Evolutionary conservation across 2,329 filamentous ascomycete species (phyloP).

Genomic region (Fusarium fujikuroi): DNA sequence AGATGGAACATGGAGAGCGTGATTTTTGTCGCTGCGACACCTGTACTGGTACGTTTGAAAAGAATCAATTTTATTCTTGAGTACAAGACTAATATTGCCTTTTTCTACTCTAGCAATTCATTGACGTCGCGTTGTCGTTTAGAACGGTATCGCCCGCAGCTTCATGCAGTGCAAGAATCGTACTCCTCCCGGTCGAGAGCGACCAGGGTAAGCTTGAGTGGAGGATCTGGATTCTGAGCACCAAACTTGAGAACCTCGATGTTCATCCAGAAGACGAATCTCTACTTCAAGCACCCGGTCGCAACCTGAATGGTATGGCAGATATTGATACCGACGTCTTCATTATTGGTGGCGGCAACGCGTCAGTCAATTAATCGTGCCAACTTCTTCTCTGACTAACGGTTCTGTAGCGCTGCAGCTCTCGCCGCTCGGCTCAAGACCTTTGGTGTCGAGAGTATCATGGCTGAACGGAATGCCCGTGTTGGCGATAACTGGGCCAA

Average conservation of each 20-base stretch:
- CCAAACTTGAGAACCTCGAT: conserved; percentile 17
- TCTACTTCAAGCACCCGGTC: background rate
- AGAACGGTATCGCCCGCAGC: conserved; percentile 4
- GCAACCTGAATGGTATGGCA: background rate
- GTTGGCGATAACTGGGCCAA: conserved; percentile 32
- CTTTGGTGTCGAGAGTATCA: conserved; percentile 19
- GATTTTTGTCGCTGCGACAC: conserved; percentile 20
- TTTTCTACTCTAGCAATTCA: conserved; percentile 12
- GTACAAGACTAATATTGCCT: background rate
- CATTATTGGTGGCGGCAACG: conserved; percentile 31
- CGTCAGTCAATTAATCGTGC: background rate
- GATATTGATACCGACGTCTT: conserved; percentile 5
- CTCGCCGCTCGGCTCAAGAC: conserved; percentile 28
- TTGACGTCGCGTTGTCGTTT: conserved; percentile 12
- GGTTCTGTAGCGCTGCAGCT: background rate
- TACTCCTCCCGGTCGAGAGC: conserved; percentile 8
- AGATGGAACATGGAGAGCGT: conserved; percentile 17
- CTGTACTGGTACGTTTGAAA: conserved; percentile 6
- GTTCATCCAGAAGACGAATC: conserved; percentile 6
- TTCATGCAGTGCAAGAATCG: background rate
- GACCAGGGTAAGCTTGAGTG: background rate
- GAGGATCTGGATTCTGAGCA: conserved; percentile 36
- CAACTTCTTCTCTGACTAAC: accelerated
- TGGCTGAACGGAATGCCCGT: conserved; percentile 13
- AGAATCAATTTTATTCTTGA: too few relatives aligned